phyloP scores from a whole-genome alignment of 176 grass and related monocot genomes.

The Sorghum bicolor region DNA sequence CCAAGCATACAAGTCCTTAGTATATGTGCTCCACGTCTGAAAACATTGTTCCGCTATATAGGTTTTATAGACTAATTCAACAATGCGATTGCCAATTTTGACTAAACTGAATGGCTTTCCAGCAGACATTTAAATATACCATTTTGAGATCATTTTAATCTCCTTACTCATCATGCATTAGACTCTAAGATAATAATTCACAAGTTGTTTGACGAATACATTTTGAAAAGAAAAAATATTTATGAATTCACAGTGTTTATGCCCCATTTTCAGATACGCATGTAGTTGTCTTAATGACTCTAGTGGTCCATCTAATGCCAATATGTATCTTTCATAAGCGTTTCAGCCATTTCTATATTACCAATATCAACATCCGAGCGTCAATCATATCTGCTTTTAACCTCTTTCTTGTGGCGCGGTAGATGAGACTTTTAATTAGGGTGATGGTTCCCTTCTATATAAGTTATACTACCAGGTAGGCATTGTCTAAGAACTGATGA shows the following conservation, averaged over 20 bases:
- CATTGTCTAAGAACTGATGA: background rate
- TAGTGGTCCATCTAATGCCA: background rate
- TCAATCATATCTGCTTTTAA: background rate
- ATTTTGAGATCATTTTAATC: background rate
- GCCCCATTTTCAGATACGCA: background rate
- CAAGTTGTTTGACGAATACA: too few relatives aligned
- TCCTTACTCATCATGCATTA: background rate
- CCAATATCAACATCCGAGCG: background rate
- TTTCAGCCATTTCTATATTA: background rate
- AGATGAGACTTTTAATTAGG: background rate
- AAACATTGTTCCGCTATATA: background rate
- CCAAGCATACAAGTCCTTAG: background rate
- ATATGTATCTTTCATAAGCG: background rate
- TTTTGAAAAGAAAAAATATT: too few relatives aligned
- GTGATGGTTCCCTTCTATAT: background rate
- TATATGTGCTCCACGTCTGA: background rate
- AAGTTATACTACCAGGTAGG: background rate
- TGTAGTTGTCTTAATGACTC: background rate
- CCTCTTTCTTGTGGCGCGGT: background rate
- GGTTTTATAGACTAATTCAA: background rate
- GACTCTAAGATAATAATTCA: background rate
- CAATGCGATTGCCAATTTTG: background rate
- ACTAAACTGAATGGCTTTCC: background rate
- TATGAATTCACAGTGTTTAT: background rate
- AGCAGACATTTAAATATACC: background rate